phyloP scores from a whole-genome alignment of 495 filamentous ascomycete genomes.

The Neurospora discreta region DNA sequence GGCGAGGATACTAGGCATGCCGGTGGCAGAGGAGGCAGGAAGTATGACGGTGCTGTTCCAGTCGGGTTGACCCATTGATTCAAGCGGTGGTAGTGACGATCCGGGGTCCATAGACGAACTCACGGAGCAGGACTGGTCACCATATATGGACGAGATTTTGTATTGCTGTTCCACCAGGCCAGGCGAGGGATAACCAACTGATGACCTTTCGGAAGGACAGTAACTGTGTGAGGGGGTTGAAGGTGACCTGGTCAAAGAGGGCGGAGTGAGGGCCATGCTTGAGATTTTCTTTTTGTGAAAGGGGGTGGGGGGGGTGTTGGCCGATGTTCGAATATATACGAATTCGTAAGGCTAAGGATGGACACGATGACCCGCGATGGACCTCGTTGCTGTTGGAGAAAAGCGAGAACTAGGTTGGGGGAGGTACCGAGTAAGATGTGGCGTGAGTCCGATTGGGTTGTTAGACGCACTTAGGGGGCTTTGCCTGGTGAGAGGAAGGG shows the following conservation, averaged over 20 bases:
- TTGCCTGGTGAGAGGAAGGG: slow-evolving; percentile 6
- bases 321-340: slow-evolving; percentile 16
- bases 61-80: slow-evolving; percentile 32
- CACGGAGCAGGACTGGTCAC: slow-evolving; percentile 29
- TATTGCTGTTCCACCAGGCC: slow-evolving; percentile 35
- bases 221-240: slow-evolving; percentile 36
- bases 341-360: not conserved
- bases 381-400: slow-evolving; percentile 9
- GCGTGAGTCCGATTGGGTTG: slow-evolving; percentile 22
- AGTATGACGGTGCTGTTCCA: slow-evolving; percentile 30
- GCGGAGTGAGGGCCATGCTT: slow-evolving; percentile 39
- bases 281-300: slow-evolving; percentile 4
- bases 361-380: slow-evolving; percentile 5
- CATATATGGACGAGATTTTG: slow-evolving; percentile 35
- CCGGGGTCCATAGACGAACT: slow-evolving; percentile 28
- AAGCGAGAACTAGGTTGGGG: slow-evolving; percentile 12
- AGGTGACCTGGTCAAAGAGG: slow-evolving; percentile 36
- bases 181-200: slow-evolving; percentile 35
- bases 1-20: slow-evolving; percentile 38
- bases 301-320: slow-evolving; percentile 11
- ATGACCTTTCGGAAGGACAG: slow-evolving; percentile 35
- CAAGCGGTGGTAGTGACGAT: slow-evolving; percentile 29
- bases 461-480: slow-evolving; percentile 9
- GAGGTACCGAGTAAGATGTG: slow-evolving; percentile 8
- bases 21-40: slow-evolving; percentile 26